Evolutionary conservation across 768 basidiomycete genomes (phyloP), one percentile per base, ranked within the genome.

Genomic region (Suillus ampliporus): DNA sequence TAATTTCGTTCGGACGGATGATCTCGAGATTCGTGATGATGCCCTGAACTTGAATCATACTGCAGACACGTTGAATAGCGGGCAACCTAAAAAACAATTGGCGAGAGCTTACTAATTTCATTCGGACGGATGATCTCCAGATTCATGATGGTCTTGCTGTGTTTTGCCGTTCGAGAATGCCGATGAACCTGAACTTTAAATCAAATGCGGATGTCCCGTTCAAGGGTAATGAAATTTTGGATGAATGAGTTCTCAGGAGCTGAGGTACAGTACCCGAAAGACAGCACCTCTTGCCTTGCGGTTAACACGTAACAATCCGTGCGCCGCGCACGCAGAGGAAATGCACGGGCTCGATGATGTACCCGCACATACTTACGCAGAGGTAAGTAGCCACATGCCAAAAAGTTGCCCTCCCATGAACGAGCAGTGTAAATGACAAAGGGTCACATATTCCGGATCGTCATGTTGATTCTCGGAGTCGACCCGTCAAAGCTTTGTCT

Each of bases 111-210:
- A n/a, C n/a, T n/a, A n/a, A n/a, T n/a, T 31, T 31, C 31, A 31
- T 31, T 31, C 31, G 31, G 31, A 31, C 6, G 31, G 31, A 31
- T 31, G 31, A 31, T 31, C 31, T 31, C 31, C 4, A 31, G 31
- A 31, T 31, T 31, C 31, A 40, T 56, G 17, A 40, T 6, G 31
- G n/a, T n/a, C n/a, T n/a, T n/a, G n/a, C n/a, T n/a, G n/a, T n/a
- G n/a, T n/a, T n/a, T n/a, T n/a, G n/a, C n/a, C n/a, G n/a, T 77
- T 77, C 68, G 66, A 71, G 75, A 68, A 68, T 44, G 52, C 54
- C 54, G 54, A 56, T 40, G 54, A 51, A 17, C 38, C 54, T 62
- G 57, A 59, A 56, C 69, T 73, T 62, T 61, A 65, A 68, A 76
- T 73, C 63, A 73, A 73, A 67, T 67, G 40, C 73, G n/a, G 68